Evolutionary conservation across 768 basidiomycete species (phyloP), one percentile per base, ranked within the genome.

Genomic region (Hypsizygus marmoreus): DNA sequence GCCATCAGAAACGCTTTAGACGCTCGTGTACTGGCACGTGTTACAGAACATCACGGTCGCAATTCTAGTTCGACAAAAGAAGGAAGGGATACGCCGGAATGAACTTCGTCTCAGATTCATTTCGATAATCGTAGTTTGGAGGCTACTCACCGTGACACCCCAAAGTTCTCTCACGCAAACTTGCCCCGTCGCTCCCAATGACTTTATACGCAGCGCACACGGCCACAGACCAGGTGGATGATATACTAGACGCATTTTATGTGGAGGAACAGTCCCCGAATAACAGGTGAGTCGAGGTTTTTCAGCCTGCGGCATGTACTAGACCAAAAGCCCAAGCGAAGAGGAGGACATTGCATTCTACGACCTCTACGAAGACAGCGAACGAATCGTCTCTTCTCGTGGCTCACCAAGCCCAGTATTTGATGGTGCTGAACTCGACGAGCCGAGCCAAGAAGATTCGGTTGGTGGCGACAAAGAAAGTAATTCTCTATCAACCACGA

Each of bases 321-420:
- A 5, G 39, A 40, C 11, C 16, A 17, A n/a, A 13, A 24, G 10
- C 17, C 25, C 39, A 40, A 40, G 39, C 30, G 42, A 43, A 14
- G 17, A n/a, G 24, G 42, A 43, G 22, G 42, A 22, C 32, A 14
- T 43, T 11, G 42, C 19, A 23, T 23, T 43, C 19, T 43, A 43
- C 25, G 20, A 33, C 42, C 29, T 43, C 17, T 43, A 43, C 42
- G 42, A 16, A 23, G 7, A 8, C 30, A 4, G 33, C n/a, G n/a
- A n/a, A n/a, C n/a, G n/a, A n/a, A n/a, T n/a, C n/a, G n/a, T n/a
- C n/a, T n/a, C n/a, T n/a, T n/a, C 10, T 43, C 42, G 31, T 31
- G 23, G 11, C 20, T 17, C 3, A 32, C 28, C 13, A 34, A 28
- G 6, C 32, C 42, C 30, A 17, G 24, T 12, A 4, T 34, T 16